Conservation (phyloP, 306 rosid genomes). For the Quercus engelmannii region DNA sequence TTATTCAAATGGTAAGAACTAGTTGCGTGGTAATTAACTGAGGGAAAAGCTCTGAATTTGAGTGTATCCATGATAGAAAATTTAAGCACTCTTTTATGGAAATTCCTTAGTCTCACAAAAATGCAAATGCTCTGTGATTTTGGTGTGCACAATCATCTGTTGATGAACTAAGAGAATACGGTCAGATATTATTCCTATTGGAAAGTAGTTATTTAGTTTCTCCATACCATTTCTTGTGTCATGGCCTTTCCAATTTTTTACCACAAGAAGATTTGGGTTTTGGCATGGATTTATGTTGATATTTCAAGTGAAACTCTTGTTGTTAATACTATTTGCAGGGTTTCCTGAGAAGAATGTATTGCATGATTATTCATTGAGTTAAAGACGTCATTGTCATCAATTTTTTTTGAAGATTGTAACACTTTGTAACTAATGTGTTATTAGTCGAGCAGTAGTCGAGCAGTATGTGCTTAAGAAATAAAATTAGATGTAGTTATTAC, state of each 20-base stretch:
- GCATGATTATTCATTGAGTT: not conserved
- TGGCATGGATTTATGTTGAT: not conserved
- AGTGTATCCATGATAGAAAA: slow-evolving; percentile 8
- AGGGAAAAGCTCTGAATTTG: not conserved
- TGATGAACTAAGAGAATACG: not conserved
- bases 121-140: not conserved
- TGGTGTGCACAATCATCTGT: not conserved
- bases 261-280: not conserved
- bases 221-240: not conserved
- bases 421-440: not conserved
- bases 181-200: not conserved
- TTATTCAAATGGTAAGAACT: slow-evolving; percentile 75
- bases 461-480: not conserved
- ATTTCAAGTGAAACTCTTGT: not conserved
- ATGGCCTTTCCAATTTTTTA: not conserved
- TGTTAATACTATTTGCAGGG: not conserved
- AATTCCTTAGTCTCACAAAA: not conserved
- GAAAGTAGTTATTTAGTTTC: not conserved
- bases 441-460: not conserved
- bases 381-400: not conserved
- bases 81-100: slow-evolving; percentile 1
- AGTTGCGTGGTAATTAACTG: slow-evolving; percentile 9
- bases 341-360: not conserved
- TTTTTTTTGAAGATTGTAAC: not conserved
- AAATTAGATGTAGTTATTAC: not conserved